These are phyloP conservation scores for Cryptococcus sp. DNA, from an alignment of 1,284 basidiomycete genomes.

Conservation along the genomic window DNA sequence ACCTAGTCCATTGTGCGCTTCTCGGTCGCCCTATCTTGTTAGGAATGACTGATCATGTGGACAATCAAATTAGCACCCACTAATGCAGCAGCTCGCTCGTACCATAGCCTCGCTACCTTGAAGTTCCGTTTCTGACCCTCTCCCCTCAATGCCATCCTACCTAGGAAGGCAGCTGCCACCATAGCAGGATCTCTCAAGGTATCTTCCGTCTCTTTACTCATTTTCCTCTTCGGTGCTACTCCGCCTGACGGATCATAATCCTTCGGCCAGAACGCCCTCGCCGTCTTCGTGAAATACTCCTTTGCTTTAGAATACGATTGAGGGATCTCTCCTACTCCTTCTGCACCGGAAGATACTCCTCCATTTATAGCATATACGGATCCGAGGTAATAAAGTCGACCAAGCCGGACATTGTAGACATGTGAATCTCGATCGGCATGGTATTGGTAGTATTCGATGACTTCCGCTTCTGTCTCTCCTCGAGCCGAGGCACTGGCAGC, in stretches of 20 bases:
- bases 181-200: constrained; percentile 65
- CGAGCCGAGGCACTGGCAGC: constrained; percentile 73
- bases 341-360: constrained; percentile 68
- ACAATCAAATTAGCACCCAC: constrained; percentile 24
- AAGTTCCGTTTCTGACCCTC: constrained; percentile 82
- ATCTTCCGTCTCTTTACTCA: constrained; percentile 51
- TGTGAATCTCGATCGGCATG: constrained; percentile 84
- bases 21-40: constrained; percentile 62
- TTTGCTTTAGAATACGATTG: constrained; percentile 69
- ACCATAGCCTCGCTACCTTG: constrained; percentile 83
- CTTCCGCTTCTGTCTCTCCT: constrained; percentile 86
- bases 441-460: constrained; percentile 90
- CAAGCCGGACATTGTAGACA: constrained; percentile 78
- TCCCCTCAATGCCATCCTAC: constrained; percentile 88
- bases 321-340: constrained; percentile 74
- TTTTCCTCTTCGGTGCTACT: constrained; percentile 55
- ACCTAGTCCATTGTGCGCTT: constrained; percentile 82
- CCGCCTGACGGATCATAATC: constrained; percentile 52
- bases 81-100: constrained; percentile 72
- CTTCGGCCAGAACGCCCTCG: constrained; percentile 73
- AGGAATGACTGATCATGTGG: neutral
- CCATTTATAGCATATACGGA: constrained; percentile 75
- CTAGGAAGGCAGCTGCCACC: constrained; percentile 72
- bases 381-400: constrained; percentile 90
- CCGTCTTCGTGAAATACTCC: constrained; percentile 75